Base-by-base conservation (phyloP, 495 filamentous ascomycete genomes). In the Penicillium angulare region DNA sequence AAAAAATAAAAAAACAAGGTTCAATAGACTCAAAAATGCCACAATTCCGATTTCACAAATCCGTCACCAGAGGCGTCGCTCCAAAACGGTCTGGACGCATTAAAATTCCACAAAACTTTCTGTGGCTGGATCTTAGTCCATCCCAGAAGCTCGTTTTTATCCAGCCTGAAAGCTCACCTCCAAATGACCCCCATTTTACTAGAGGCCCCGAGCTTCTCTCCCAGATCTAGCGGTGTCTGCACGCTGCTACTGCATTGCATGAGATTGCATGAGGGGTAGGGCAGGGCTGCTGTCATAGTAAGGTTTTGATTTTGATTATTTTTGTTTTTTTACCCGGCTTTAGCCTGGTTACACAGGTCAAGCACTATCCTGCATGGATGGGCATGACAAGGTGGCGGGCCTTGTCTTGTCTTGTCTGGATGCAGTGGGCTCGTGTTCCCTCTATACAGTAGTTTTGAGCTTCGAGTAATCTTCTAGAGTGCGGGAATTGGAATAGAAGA, bases 31-130 rank as follows among this genome's bases (percentile, higher is more conserved):
- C 18, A 23, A 39, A 24, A 16, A 20, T 24, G 13, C 24, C 9
- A 7, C 38, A 35, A n/a, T 35, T 35, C 16, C 1, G 12, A 39
- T 39, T 39, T 39, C 36, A 9, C 22, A 41, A 21, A 5, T 41
- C 21, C 21, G 38, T 59, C 52, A 55, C 57, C 49, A 57, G 50
- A 60, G 46, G 41, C 20, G 54, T 23, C 43, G 24, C 46, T 41
- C 47, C 47, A 22, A 47, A 57, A 53, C 50, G 43, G 50, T 49
- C 53, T 50, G 45, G 52, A 52, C 47, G 46, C 53, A 46, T 45
- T 22, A 35, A 48, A 32, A 23, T 21, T 21, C 38, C 38, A 41
- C 38, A 15, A 41, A 41, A 41, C 21, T 41, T 41, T 41, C 17
- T 23, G 38, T 41, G 38, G 38, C 38, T 41, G n/a, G n/a, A n/a